Evolutionary conservation across 805 yeast species (phyloP).

Genomic region (Phaffomyces opuntiae): DNA sequence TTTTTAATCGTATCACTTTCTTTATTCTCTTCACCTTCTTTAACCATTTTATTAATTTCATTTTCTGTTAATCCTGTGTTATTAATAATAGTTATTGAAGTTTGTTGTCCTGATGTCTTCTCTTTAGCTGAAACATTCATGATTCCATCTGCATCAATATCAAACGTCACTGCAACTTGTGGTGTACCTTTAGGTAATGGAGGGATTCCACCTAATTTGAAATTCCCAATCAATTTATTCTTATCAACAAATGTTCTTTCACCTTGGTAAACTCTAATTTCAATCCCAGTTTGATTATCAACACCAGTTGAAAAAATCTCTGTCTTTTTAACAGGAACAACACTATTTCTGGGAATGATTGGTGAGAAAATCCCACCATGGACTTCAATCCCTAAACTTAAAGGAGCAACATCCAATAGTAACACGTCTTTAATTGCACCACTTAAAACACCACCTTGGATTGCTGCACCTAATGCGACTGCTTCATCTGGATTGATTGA

Average conservation of each 20-base stretch:
- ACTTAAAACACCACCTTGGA: constrained; percentile 80
- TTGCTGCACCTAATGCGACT: constrained; percentile 88
- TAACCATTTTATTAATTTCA: constrained; percentile 56
- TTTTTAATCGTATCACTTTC: constrained; percentile 52
- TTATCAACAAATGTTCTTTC: constrained; percentile 74
- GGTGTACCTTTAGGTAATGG: constrained; percentile 75
- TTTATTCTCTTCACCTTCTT: constrained; percentile 59
- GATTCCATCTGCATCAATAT: constrained; percentile 77
- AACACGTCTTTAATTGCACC: constrained; percentile 79
- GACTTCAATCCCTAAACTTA: constrained; percentile 77
- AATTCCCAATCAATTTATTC: constrained; percentile 70
- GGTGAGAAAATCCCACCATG: constrained; percentile 82
- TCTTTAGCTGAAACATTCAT: constrained; percentile 79
- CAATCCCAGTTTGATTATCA: constrained; percentile 80
- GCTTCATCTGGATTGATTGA: constrained; percentile 88
- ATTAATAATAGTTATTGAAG: constrained; percentile 67
- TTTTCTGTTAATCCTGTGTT: constrained; percentile 63
- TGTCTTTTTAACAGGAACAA: constrained; percentile 69
- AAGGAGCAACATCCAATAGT: constrained; percentile 74
- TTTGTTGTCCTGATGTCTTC: constrained; percentile 70
- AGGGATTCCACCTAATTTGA: constrained; percentile 66
- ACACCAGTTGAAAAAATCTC: constrained; percentile 76
- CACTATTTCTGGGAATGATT: constrained; percentile 67
- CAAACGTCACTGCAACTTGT: constrained; percentile 70
- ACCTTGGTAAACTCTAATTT: constrained; percentile 73